Base-by-base conservation (phyloP, 805 yeast species). In the Metschnikowia arizonensis region DNA sequence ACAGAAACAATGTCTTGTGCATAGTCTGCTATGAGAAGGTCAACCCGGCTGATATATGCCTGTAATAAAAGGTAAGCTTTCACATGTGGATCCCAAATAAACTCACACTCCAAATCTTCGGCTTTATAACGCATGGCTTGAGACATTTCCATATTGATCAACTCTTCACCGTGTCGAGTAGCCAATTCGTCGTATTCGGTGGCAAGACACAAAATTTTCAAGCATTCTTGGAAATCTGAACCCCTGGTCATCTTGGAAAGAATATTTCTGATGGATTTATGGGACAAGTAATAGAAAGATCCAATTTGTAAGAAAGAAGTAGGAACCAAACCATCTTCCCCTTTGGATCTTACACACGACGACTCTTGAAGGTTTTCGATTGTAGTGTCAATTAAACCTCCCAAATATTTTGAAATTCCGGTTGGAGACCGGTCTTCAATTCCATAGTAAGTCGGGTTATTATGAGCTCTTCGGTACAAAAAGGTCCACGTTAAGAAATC, bases 21-120 rank as follows among this genome's bases (percentile, higher is more conserved):
- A 61, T 93, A 93, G 71, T 93, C 99, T 0, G 96, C 95, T 58
- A 93, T 87, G 1, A 98, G 99, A 39, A 93, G 69, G 48, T 87
- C 93, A 5, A 80, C 69, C 39, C 89, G 67, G 30, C 78, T 68
- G 76, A 86, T 78, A 55, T 74, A 83, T 0, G 91, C 90, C 60
- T 86, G 93, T 7, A 85, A 59, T 53, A 86, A 72, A 49, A 86
- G 66, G 55, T 75, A 86, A 2, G 88, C 81, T 60, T 86, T 86
- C 52, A 86, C 86, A 61, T 86, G 95, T 4, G 95, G 93, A 60
- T 89, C 95, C 83, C 93, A 88, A 64, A 88, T 82, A 50, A 76
- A 75, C 50, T 79, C 83, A 45, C 73, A 68, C n/a, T 73, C 71
- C 53, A 79, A 61, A 54, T 78, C 82, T 50, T 75, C 79, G 3